Percentiles rank a stretch among this genome's conserved stretches.
Conservation (phyloP, 257 asterid genomes). For the Gentiana straminea region DNA sequence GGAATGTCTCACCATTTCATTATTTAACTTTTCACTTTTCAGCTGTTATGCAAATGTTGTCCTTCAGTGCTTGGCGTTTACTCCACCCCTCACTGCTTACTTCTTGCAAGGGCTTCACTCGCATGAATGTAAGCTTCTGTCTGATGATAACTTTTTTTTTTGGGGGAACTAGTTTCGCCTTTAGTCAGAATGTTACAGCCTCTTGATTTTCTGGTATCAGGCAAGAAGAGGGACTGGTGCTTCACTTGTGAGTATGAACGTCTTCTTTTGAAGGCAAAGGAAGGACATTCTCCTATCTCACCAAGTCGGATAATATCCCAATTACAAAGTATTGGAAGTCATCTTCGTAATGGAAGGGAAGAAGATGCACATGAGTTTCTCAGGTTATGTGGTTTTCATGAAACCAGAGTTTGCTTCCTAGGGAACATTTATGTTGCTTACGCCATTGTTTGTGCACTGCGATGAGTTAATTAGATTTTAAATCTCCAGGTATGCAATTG, state of each 20-base stretch:
- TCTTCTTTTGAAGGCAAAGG: constrained; percentile 45
- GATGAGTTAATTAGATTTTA: constrained; percentile 1
- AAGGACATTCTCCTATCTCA: constrained; percentile 42
- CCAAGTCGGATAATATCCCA: constrained; percentile 53
- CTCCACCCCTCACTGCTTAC: constrained; percentile 81
- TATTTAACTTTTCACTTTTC: constrained; percentile 15
- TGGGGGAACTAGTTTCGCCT: no score
- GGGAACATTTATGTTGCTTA: background rate
- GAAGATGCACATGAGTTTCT: constrained; percentile 95
- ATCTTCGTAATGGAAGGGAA: constrained; percentile 64
- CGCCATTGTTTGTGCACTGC: background rate
- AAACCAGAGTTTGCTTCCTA: background rate
- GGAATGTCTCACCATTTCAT: background rate
- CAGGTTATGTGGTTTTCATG: constrained; percentile 30
- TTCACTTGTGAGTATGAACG: constrained; percentile 67
- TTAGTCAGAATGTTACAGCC: background rate
- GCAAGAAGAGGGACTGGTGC: constrained; percentile 59
- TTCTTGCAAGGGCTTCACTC: constrained; percentile 72
- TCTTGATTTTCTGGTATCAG: constrained; percentile 20
- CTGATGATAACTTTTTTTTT: background rate
- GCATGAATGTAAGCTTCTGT: constrained; percentile 48
- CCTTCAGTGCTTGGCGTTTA: constrained; percentile 70
- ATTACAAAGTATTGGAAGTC: constrained; percentile 48
- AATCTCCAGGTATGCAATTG: constrained; percentile 50
- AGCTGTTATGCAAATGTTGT: constrained; percentile 89